Base-by-base conservation (phyloP, 1,284 basidiomycete genomes). In the Erythrobasidium hasegawianum region DNA sequence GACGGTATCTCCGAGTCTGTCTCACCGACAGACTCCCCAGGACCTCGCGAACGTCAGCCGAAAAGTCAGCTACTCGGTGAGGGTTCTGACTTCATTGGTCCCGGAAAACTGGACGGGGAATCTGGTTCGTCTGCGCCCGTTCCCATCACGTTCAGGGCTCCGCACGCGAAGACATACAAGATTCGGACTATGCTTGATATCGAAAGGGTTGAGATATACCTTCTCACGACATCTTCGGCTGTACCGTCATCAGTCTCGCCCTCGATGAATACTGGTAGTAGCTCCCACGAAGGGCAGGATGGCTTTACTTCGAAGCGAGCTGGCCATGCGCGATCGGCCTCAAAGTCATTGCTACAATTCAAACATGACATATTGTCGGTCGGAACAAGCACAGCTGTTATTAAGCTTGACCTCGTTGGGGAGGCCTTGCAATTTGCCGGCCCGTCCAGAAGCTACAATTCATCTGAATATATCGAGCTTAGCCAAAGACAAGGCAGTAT, bases 171-270 rank as follows among this genome's bases (percentile, higher is more conserved):
- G 5, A 33, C 5, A 4, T 33, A 33, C 33, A 33, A 33, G 11
- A 33, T 11, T 33, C 33, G 33, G 33, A 11, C 33, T 33, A 33
- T 11, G 4, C 11, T 33, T 11, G 33, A 33, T 11, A 27, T 26
- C 9, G 40, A 58, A 24, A 47, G 45, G 11, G 40, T 58, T 10
- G 62, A 65, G 38, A 29, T 65, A 13, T 65, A 65, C 27, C 56
- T 65, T 10, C 45, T 65, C 16, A 26, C 41, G 18, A 27, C 49
- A 13, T 14, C 5, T 9, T 16, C 57, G 33, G 22, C 22, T 8
- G 22, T 5, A 4, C 16, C n/a, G 14, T 18, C 54, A 58, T 24
- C 10, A 33, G 33, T 33, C 33, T 33, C n/a, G 11, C 33, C 33
- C 11, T 33, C 33, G 33, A 33, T 4, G 33, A 33, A 11, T 11